Conservation (phyloP, 2,329 filamentous ascomycete species). For the Aspergillus japonicus region DNA sequence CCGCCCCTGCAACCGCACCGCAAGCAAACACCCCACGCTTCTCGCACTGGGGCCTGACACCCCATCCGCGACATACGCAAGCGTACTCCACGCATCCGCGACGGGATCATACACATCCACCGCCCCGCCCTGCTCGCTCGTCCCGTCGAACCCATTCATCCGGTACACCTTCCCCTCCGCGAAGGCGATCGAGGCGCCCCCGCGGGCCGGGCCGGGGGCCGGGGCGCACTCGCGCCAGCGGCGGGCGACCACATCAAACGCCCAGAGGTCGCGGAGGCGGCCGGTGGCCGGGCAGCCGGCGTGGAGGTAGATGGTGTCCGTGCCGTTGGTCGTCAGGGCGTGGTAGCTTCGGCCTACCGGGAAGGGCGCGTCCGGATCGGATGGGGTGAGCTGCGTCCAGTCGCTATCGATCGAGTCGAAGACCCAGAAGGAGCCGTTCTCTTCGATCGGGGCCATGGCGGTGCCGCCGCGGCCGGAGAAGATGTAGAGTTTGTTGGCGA, state of each 20-base stretch:
- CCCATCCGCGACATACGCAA: conserved; percentile 41
- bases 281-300: conserved; percentile 68
- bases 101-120: conserved; percentile 60
- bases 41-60: conserved; percentile 47
- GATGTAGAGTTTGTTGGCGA: conserved; percentile 71
- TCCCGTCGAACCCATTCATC: conserved; percentile 77
- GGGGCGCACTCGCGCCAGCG: conserved; percentile 67
- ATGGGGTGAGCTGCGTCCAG: conserved; percentile 66
- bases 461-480: conserved; percentile 75
- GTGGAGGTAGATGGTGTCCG: conserved; percentile 71
- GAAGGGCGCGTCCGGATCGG: conserved; percentile 44
- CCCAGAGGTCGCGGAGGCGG: conserved; percentile 71
- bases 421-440: conserved; percentile 72
- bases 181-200: conserved; percentile 66
- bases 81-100: conserved; percentile 41
- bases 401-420: conserved; percentile 64
- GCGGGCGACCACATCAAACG: conserved; percentile 64
- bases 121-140: conserved; percentile 65
- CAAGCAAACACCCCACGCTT: conserved; percentile 51
- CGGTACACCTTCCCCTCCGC: conserved; percentile 67
- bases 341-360: conserved; percentile 73
- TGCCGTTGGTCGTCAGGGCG: conserved; percentile 59
- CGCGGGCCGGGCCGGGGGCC: conserved; percentile 66
- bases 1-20: conserved; percentile 38
- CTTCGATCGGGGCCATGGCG: conserved; percentile 69